Evolutionary conservation across 2,329 filamentous ascomycete genomes (phyloP).

Genomic region (Diplodia seriata): DNA sequence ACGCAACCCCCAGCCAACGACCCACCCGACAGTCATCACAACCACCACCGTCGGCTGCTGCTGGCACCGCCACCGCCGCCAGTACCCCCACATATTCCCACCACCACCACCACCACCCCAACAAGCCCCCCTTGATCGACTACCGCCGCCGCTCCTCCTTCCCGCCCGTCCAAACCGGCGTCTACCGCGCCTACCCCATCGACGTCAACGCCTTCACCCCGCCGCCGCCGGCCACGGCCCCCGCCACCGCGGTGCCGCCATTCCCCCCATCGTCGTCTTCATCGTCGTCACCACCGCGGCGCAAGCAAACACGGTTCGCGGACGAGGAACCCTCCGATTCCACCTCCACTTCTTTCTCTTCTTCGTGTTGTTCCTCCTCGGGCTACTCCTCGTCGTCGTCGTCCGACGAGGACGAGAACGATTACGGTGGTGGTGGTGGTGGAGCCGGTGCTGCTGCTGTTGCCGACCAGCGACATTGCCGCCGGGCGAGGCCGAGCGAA

Average conservation of each 20-base stretch:
- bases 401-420: not conserved
- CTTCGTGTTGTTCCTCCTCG: not conserved
- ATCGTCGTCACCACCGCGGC: not conserved
- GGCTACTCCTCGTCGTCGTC: not conserved
- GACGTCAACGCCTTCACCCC: not conserved
- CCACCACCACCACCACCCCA: not conserved
- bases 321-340: not conserved
- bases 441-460: too few species aligned
- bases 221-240: not conserved
- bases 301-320: not conserved
- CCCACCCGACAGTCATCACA: not conserved
- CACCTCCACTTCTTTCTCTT: not conserved
- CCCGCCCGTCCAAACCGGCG: conserved; percentile 8
- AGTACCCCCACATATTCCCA: not conserved
- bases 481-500: not conserved
- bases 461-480: not conserved
- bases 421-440: not conserved
- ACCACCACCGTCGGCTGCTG: not conserved
- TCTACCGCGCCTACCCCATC: conserved; percentile 11
- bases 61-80: not conserved
- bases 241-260: not conserved
- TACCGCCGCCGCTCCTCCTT: not conserved
- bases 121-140: not conserved
- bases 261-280: not conserved
- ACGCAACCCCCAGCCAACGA: not conserved